These are phyloP conservation scores for Globisporangium paddicum DNA, from an alignment of 352 stramenopile species.

Conservation along the genomic window DNA sequence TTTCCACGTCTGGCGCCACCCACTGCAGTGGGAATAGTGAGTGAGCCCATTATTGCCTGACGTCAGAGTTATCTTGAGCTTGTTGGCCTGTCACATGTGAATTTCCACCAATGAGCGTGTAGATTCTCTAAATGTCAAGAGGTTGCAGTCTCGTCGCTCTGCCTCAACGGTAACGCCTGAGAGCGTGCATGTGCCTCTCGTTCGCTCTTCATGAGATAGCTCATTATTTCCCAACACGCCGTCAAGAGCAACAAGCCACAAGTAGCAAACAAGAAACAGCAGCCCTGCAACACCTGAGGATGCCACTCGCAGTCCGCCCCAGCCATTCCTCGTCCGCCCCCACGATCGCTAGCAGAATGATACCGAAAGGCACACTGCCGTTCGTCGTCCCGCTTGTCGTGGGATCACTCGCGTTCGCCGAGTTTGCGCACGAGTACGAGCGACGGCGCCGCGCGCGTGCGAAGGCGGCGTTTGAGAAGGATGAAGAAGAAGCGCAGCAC, in stretches of 20 bases:
- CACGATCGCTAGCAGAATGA: neutral
- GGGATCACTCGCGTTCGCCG: constrained; percentile 9
- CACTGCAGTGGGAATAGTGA: too few relatives aligned
- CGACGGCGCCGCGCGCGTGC: constrained; percentile 1
- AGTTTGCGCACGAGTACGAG: constrained; percentile 12
- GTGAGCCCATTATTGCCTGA: neutral
- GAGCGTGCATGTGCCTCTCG: neutral
- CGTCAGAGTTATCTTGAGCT: neutral
- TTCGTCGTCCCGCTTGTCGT: constrained; percentile 9
- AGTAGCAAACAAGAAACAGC: too few relatives aligned
- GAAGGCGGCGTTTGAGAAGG: neutral
- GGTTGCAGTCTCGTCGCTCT: constrained; percentile 7
- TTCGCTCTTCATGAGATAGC: neutral
- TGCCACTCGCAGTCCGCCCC: constrained; percentile 4
- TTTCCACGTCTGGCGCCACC: constrained; percentile 67
- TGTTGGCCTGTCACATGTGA: constrained; percentile 6
- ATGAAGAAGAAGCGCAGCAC: constrained; percentile 1
- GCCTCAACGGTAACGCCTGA: neutral
- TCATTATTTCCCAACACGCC: constrained; percentile 6
- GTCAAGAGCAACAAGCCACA: neutral
- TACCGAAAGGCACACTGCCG: constrained; percentile 10
- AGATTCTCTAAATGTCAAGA: neutral
- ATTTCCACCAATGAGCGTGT: neutral
- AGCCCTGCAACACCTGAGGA: neutral
- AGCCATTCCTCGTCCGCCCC: neutral